Base-by-base conservation (phyloP, 345 rosid species). In the Salix arbutifolia region DNA sequence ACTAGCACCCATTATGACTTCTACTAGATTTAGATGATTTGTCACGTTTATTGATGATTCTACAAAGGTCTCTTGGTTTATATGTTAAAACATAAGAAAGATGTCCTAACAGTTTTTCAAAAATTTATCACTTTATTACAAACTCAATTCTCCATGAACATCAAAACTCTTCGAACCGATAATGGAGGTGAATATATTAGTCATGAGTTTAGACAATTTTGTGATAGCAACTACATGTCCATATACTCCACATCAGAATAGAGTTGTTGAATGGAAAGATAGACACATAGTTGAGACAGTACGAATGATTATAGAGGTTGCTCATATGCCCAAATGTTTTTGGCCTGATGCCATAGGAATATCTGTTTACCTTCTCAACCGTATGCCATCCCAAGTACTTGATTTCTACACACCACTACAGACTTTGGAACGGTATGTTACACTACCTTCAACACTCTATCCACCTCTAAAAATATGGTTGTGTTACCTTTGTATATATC, bases 271-370 rank as follows among this genome's bases (percentile, higher is more conserved):
- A 30, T 0, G 12, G 0, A 76, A 76, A 26, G 68, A 76, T 68
- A 6, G 42, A 4, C 56, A 76, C 2, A 50, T 50, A 50, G 3
- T 5, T 5, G 3, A 50, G 0, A 50, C 0, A 18, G 0, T 18
- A 18, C 1, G 3, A 0, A 18, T 8, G 0, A 18, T 50, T 4
- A 50, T 50, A 1, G 5, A 0, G 17, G n/a, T 0, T 5, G 3
- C 9, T 0, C n/a, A 50, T 18, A 5, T 50, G 6, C 56, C 56
- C 0, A 0, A 50, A 50, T 0, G 1, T 17, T 50, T 1, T 0
- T 18, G 0, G 56, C 2, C 0, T 18, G 56, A 50, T 50, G 8
- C 0, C 0, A 0, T 50, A 1, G 56, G n/a, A 0, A 50, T 8
- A 50, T 17, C 0, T 1, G 0, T 50, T 13, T 50, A 50, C 2